phyloP scores from a whole-genome alignment of 495 filamentous ascomycete species.

The Xylaria telfairii region DNA sequence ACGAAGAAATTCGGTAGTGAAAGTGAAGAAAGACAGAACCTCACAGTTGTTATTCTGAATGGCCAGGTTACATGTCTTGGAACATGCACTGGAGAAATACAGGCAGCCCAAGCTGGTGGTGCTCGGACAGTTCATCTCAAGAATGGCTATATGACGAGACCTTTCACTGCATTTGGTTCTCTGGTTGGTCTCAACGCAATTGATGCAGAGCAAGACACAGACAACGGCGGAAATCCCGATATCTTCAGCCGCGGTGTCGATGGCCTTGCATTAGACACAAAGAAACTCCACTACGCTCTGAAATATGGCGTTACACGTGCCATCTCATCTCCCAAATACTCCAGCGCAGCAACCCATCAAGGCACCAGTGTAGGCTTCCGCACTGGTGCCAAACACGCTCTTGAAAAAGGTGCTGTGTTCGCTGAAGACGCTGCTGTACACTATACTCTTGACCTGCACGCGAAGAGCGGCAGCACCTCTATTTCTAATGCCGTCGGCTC shows the following conservation, averaged over 20 bases:
- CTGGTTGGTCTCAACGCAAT: slow-evolving; percentile 64
- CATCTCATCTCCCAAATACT: slow-evolving; percentile 51
- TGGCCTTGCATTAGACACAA: slow-evolving; percentile 51
- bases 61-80: slow-evolving; percentile 59
- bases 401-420: slow-evolving; percentile 47
- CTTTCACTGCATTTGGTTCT: slow-evolving; percentile 60
- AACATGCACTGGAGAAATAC: slow-evolving; percentile 45
- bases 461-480: slow-evolving; percentile 46
- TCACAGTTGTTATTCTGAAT: slow-evolving; percentile 49
- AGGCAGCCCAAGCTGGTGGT: slow-evolving; percentile 35
- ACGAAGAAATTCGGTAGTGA: background rate
- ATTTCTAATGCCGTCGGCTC: slow-evolving; percentile 47
- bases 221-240: slow-evolving; percentile 46
- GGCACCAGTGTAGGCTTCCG: slow-evolving; percentile 56
- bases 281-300: slow-evolving; percentile 50
- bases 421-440: slow-evolving; percentile 50
- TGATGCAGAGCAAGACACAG: slow-evolving; percentile 55
- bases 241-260: slow-evolving; percentile 55
- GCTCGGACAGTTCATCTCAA: slow-evolving; percentile 51
- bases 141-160: slow-evolving; percentile 62
- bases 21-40: slow-evolving; percentile 22
- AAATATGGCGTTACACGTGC: slow-evolving; percentile 55
- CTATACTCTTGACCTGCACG: slow-evolving; percentile 47
- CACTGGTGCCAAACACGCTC: slow-evolving; percentile 42
- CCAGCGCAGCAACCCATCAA: slow-evolving; percentile 43